Percentiles rank a stretch among this genome's conserved stretches.
These are phyloP conservation scores for Rosa hybrid DNA, from an alignment of 331 rosid genomes.

Conservation along the genomic window DNA sequence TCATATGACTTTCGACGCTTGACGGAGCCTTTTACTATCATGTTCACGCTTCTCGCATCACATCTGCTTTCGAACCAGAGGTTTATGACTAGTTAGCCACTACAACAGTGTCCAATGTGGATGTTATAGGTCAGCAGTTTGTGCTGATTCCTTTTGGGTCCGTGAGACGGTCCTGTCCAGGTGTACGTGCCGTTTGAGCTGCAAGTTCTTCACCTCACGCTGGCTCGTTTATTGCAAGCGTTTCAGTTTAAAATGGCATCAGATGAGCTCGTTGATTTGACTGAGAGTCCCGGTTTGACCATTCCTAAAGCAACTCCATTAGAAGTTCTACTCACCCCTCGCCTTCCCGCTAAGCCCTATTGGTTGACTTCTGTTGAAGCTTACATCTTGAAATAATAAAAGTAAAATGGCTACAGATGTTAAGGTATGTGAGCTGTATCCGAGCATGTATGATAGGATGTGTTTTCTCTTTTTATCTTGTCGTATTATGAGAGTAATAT, in stretches of 20 bases:
- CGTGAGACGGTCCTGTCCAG: constrained; percentile 51
- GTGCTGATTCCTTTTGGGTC: constrained; percentile 53
- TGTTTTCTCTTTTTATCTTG: no score
- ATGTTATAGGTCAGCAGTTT: constrained; percentile 27
- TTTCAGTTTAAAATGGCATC: neutral
- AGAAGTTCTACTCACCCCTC: constrained; percentile 5
- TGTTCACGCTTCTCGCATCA: no score
- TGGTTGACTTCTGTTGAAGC: no score
- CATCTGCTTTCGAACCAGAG: constrained; percentile 7
- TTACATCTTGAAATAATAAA: neutral
- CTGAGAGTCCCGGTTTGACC: constrained; percentile 9
- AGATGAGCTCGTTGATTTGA: neutral
- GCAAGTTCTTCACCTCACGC: constrained; percentile 28
- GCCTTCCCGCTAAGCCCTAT: neutral
- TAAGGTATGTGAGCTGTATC: no score
- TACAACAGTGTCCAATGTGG: neutral
- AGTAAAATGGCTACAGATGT: no score
- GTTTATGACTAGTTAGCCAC: constrained; percentile 2
- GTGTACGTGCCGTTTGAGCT: constrained; percentile 39
- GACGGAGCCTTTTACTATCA: no score
- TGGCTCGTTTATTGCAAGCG: neutral
- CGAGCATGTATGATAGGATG: no score
- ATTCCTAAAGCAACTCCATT: constrained; percentile 19
- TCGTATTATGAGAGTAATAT: no score
- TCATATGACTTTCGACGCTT: no score